Conservation (phyloP, 129 eudicot species). For the Ambrosia artemisiifolia region DNA sequence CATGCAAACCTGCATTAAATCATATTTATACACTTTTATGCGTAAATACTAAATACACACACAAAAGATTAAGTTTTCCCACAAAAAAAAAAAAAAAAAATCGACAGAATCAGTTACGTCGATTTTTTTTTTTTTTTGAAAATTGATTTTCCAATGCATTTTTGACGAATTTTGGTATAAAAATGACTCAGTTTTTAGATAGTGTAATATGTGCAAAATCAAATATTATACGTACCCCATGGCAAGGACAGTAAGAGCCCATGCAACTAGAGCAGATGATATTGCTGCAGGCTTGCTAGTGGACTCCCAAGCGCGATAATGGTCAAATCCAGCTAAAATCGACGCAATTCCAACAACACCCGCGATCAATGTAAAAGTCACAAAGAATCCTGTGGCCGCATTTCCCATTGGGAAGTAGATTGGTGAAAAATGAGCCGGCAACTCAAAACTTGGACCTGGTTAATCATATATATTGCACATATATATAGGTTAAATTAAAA, state of each 20-base stretch:
- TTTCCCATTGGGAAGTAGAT: conserved; percentile 95
- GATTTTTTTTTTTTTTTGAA: too few relatives aligned
- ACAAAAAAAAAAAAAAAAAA: too few relatives aligned
- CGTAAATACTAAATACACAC: too few relatives aligned
- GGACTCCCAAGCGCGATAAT: conserved; percentile 53
- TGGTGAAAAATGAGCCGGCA: conserved; percentile 95
- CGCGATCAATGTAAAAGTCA: conserved; percentile 62
- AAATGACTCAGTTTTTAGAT: too few relatives aligned
- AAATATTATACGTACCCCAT: conserved; percentile 62
- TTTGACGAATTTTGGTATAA: too few relatives aligned
- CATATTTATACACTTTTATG: neutral
- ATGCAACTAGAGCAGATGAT: conserved; percentile 75
- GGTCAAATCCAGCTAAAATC: conserved; percentile 59
- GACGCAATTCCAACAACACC: conserved; percentile 90
- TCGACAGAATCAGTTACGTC: too few relatives aligned
- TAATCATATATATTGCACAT: neutral
- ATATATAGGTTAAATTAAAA: neutral
- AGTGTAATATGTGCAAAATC: neutral
- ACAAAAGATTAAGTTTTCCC: too few relatives aligned
- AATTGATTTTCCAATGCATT: too few relatives aligned
- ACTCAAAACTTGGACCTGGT: conserved; percentile 66
- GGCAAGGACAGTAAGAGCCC: conserved; percentile 82
- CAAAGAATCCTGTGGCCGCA: conserved; percentile 93
- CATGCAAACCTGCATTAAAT: conserved; percentile 63
- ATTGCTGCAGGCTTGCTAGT: conserved; percentile 73